Conservation (phyloP, 23 red algal species). For the Gracilariopsis chorda region DNA sequence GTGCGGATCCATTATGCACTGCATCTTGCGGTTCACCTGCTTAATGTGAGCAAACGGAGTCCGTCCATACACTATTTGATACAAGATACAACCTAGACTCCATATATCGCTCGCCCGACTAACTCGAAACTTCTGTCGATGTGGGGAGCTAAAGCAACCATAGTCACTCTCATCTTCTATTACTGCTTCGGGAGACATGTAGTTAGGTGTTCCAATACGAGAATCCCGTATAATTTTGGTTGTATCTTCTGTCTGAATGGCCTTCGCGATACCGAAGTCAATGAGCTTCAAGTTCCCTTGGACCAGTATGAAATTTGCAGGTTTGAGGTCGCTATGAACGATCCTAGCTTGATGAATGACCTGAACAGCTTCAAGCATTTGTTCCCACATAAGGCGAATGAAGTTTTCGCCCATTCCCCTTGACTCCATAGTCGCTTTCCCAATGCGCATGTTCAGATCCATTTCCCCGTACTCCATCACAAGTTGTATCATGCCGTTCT, state of each 20-base stretch:
- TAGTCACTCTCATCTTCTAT: slow-evolving; percentile 5
- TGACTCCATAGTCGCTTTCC: slow-evolving; percentile 3
- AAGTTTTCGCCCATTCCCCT: slow-evolving; percentile 66
- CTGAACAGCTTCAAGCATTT: slow-evolving; percentile 96
- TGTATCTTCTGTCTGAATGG: slow-evolving; percentile 86
- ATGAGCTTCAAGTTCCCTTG: slow-evolving; percentile 93
- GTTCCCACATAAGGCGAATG: slow-evolving; percentile 86
- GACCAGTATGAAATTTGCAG: slow-evolving; percentile 98
- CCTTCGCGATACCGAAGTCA: slow-evolving; percentile 99
- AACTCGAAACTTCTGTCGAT: slow-evolving; percentile 60
- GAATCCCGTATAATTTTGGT: slow-evolving; percentile 95
- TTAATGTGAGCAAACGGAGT: slow-evolving; percentile 94
- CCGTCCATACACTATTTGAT: slow-evolving; percentile 14
- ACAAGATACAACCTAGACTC: slow-evolving; percentile 37
- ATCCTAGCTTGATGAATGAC: slow-evolving; percentile 92
- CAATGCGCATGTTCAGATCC: slow-evolving; percentile 66
- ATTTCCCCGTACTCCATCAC: slow-evolving; percentile 98
- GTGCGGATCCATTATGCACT: slow-evolving; percentile 78
- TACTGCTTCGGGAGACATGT: slow-evolving; percentile 96
- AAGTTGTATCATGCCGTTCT: slow-evolving; percentile 70
- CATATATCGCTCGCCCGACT: slow-evolving; percentile 95
- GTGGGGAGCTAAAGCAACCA: not conserved
- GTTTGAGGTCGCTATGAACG: slow-evolving; percentile 97
- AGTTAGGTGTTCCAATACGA: slow-evolving; percentile 95
- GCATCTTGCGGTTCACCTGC: slow-evolving; percentile 84